These are phyloP conservation scores for Paecilomyces fulvus DNA, from an alignment of 2,329 filamentous ascomycete species.

Conservation along the genomic window DNA sequence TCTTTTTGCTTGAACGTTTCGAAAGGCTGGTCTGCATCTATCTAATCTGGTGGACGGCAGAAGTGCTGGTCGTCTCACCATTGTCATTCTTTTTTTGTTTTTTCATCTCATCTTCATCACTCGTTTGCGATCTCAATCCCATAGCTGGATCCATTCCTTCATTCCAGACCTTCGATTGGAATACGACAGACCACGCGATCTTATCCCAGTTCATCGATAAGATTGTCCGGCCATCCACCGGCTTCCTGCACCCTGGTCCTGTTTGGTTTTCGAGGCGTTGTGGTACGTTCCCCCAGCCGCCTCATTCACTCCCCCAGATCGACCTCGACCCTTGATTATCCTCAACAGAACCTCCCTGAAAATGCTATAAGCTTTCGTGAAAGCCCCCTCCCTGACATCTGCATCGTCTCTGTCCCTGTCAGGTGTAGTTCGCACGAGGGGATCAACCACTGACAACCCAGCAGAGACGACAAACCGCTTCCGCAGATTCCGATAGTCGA, in stretches of 20 bases:
- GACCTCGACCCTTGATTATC: neutral
- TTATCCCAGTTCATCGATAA: neutral
- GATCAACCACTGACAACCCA: neutral
- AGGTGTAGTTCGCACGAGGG: neutral
- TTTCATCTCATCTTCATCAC: neutral
- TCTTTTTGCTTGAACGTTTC: neutral
- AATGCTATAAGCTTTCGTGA: neutral
- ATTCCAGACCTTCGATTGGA: neutral
- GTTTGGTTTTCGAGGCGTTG: neutral
- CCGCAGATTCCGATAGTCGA: neutral
- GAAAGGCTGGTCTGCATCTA: neutral
- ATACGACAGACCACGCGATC: neutral
- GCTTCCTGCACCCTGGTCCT: neutral
- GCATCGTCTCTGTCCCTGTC: neutral
- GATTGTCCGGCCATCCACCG: neutral
- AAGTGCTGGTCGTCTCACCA: neutral
- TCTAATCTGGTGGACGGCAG: neutral
- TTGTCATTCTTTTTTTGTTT: neutral
- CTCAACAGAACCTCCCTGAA: neutral
- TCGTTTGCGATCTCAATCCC: neutral
- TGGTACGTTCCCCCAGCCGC: neutral
- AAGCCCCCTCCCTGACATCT: neutral
- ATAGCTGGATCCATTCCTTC: neutral
- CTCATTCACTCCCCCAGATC: neutral
- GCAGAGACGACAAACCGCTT: neutral